Conservation (phyloP, 1,284 basidiomycete genomes). For the Leucoagaricus sp. region DNA sequence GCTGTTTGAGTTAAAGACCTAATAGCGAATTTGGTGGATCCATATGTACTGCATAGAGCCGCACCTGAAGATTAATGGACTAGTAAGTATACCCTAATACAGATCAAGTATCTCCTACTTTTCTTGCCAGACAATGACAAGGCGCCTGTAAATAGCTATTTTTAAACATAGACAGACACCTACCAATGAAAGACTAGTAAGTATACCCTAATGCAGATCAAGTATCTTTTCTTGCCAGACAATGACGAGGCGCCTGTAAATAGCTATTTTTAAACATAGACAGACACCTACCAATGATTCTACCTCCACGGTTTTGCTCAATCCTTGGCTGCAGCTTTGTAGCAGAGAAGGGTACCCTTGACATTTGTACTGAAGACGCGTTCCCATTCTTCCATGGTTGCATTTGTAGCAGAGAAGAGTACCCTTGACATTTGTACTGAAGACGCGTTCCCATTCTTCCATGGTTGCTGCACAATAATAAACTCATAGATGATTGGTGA, state of each 20-base stretch:
- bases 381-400: constrained; percentile 22
- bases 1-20: constrained; percentile 26
- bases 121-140: constrained; percentile 21
- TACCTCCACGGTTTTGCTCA: constrained; percentile 23
- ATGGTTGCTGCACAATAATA: constrained; percentile 14
- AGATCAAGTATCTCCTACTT: neutral
- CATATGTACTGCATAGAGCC: constrained; percentile 16
- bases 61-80: neutral
- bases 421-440: constrained; percentile 17
- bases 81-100: neutral
- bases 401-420: constrained; percentile 22
- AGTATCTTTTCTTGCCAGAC: constrained; percentile 16
- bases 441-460: constrained; percentile 19
- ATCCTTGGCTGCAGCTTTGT: constrained; percentile 27
- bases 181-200: constrained; percentile 12
- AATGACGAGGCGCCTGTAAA: constrained; percentile 23
- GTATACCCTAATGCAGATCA: neutral
- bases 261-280: no score
- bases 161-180: no score
- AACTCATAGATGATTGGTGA: neutral
- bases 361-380: constrained; percentile 17
- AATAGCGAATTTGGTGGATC: constrained; percentile 26
- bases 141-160: no score
- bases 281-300: constrained; percentile 25
- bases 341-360: constrained; percentile 20